A percentile compares a stretch with the other conserved stretches of the same genome.
Evolutionary conservation across 2,329 filamentous ascomycete species (phyloP).

Genomic region (Cytospora schulzeri): DNA sequence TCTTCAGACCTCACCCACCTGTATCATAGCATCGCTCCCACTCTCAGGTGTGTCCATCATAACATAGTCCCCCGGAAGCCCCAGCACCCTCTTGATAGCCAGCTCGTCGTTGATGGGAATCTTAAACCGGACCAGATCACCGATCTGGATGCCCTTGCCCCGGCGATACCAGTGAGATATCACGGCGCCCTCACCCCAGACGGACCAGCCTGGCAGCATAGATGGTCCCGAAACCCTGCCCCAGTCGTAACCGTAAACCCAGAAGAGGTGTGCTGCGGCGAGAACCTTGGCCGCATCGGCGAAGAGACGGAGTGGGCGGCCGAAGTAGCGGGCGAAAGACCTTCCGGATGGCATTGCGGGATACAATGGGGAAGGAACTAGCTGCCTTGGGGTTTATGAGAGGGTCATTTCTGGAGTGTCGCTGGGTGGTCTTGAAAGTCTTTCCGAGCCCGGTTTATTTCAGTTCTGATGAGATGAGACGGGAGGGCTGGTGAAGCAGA

Average conservation of each 20-base stretch:
- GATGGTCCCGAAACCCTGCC: slow-evolving; percentile 70
- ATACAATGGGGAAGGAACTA: background rate
- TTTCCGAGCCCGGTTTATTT: background rate
- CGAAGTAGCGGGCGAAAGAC: slow-evolving; percentile 35
- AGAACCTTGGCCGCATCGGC: slow-evolving; percentile 50
- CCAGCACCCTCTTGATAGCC: slow-evolving; percentile 79
- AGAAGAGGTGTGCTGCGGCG: slow-evolving; percentile 52
- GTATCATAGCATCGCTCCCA: slow-evolving; percentile 59
- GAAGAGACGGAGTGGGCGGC: slow-evolving; percentile 46
- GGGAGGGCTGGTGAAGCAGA: background rate
- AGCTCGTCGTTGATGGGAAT: slow-evolving; percentile 66
- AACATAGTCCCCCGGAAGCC: slow-evolving; percentile 77
- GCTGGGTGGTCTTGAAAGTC: background rate
- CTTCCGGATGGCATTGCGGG: slow-evolving; percentile 24
- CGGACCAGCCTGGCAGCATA: slow-evolving; percentile 84
- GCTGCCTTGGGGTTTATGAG: slow-evolving; percentile 9
- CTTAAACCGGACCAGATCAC: slow-evolving; percentile 79
- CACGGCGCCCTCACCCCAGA: slow-evolving; percentile 68
- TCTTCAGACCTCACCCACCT: slow-evolving; percentile 55
- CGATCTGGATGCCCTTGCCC: slow-evolving; percentile 69
- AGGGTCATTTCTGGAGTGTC: background rate
- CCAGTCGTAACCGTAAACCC: slow-evolving; percentile 63
- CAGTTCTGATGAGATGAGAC: background rate
- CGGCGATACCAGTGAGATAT: slow-evolving; percentile 68
- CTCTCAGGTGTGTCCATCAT: slow-evolving; percentile 62